phyloP scores from a whole-genome alignment of 2,329 filamentous ascomycete species.

The Botryotinia calthae region DNA sequence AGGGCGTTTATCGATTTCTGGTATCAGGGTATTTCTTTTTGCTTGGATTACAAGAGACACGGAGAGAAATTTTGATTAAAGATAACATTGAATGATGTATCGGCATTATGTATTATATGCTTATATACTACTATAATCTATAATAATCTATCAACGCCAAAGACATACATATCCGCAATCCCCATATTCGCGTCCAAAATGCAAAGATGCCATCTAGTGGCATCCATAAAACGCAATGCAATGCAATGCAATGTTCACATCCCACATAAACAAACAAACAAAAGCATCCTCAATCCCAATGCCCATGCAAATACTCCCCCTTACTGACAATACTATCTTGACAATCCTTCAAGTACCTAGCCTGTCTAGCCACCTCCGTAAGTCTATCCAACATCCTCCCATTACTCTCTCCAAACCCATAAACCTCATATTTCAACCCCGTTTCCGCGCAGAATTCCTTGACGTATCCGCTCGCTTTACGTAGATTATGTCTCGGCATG shows the following conservation, averaged over 20 bases:
- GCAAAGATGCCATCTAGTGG: background rate
- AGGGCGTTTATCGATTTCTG: background rate
- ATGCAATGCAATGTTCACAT: background rate
- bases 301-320: constrained; percentile 33
- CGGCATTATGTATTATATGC: background rate
- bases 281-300: constrained; percentile 1
- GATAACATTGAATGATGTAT: background rate
- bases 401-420: constrained; percentile 85
- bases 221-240: background rate
- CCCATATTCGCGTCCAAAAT: background rate
- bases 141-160: background rate
- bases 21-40: background rate
- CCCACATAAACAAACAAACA: background rate
- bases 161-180: background rate
- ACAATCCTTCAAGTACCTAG: constrained; percentile 73
- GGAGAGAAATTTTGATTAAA: background rate
- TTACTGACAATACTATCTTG: constrained; percentile 48
- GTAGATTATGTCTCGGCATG: constrained; percentile 80
- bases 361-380: constrained; percentile 76
- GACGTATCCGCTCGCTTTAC: constrained; percentile 70
- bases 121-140: background rate
- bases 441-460: constrained; percentile 79
- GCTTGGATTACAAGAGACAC: too few species aligned
- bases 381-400: constrained; percentile 74
- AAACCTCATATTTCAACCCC: constrained; percentile 79